Evolutionary conservation across 2,329 filamentous ascomycete species (phyloP), one percentile per base, ranked within the genome.

Genomic region (Ascochyta fabae): DNA sequence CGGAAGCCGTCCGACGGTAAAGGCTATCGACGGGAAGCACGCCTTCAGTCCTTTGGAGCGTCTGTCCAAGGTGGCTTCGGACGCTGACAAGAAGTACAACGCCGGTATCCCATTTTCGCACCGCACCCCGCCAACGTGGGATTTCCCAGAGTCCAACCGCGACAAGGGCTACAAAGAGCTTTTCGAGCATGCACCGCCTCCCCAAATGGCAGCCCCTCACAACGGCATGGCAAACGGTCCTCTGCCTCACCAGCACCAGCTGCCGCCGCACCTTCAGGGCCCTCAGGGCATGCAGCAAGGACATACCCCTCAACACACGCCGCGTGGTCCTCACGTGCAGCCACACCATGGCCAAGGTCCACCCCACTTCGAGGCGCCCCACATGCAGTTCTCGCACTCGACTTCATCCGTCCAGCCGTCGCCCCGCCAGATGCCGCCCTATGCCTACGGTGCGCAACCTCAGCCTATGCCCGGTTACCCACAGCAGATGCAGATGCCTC

Each of bases 121-220:
- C 75, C 88, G 92, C 66, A 98, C 95, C 1, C 81, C 83, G 10
- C 92, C 92, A 0, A 93, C 89, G 0, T 99, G 95, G 94, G 87
- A 89, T 58, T 86, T 87, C 56, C 78, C 87, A 23, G 79, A 86
- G 44, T 86, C 88, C 19, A 89, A 91, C 61, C 81, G 85, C 39
- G 90, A 96, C 61, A 91, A 90, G 68, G 90, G 86, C 0, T 96
- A 93, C 74, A 84, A 86, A 46, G 86, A 94, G 66, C 86, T 91
- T 69, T 95, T 97, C 75, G 91, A 96, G 65, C 83, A 85, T 44
- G 77, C 86, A 65, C 78, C 59, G 8, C 76, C 81, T 56, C 77
- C 81, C 48, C 79, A 88, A 0, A 81, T 88, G 44, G 85, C 88
- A 60, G 85, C 86, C 12, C 78, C 86, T 34, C 88, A 91, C 69